Conservation (phyloP, 768 basidiomycete genomes). For the Agaricus blazei region DNA sequence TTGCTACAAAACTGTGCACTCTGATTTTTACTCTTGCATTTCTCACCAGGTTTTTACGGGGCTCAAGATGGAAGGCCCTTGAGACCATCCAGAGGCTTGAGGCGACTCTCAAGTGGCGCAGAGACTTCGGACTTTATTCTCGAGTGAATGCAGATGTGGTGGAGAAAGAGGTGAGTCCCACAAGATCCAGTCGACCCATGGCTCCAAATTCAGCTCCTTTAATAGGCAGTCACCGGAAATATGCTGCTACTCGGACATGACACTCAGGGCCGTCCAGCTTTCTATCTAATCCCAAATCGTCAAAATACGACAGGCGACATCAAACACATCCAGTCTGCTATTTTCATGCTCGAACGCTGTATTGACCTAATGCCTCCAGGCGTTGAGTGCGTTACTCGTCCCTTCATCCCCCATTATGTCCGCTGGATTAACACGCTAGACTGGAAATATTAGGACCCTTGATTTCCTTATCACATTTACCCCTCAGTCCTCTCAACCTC, state of each 20-base stretch:
- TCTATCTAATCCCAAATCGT: constrained; percentile 62
- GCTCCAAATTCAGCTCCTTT: not conserved
- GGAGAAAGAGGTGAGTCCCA: constrained; percentile 59
- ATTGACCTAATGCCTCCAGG: constrained; percentile 78
- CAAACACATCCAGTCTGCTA: constrained; percentile 65
- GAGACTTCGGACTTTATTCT: constrained; percentile 74
- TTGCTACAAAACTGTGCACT: not conserved
- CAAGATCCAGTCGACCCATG: not conserved
- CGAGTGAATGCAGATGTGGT: constrained; percentile 53
- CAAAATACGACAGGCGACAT: constrained; percentile 72
- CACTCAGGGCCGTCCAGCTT: constrained; percentile 52
- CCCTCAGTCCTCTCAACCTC: constrained; percentile 58
- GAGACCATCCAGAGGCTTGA: constrained; percentile 61
- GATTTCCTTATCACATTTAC: constrained; percentile 74
- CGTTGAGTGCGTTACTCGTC: constrained; percentile 57
- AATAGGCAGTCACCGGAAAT: constrained; percentile 76
- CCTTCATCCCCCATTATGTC: not conserved
- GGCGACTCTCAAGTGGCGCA: constrained; percentile 66
- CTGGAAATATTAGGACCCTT: constrained; percentile 43
- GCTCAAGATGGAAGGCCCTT: constrained; percentile 61
- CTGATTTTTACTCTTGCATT: not conserved
- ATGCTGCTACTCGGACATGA: constrained; percentile 76
- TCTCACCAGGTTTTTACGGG: constrained; percentile 55
- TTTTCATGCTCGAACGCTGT: constrained; percentile 75
- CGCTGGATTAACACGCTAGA: not conserved